Evolutionary conservation across 768 basidiomycete species (phyloP).

Genomic region (Asterophora parasitica): DNA sequence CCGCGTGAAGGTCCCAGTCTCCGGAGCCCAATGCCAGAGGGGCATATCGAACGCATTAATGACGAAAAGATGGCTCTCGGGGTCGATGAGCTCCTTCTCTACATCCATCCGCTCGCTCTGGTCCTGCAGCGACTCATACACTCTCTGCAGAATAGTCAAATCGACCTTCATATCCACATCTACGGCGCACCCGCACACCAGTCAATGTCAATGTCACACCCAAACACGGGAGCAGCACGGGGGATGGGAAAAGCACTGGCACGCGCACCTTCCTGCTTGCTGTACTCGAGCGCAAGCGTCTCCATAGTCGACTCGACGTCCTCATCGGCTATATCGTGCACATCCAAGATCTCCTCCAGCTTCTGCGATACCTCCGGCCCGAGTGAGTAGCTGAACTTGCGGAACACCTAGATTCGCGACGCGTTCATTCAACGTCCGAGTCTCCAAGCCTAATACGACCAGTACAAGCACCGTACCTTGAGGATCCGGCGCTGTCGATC

Average conservation of each 20-base stretch:
- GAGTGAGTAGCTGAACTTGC: slow-evolving; percentile 84
- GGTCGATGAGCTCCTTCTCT: slow-evolving; percentile 67
- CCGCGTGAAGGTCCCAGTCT: slow-evolving; percentile 87
- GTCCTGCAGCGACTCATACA: slow-evolving; percentile 71
- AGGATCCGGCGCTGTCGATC: slow-evolving; percentile 44
- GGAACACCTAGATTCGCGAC: slow-evolving; percentile 56
- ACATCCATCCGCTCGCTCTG: slow-evolving; percentile 46
- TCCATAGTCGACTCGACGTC: slow-evolving; percentile 75
- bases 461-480: slow-evolving; percentile 34
- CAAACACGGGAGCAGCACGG: neutral
- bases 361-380: slow-evolving; percentile 73
- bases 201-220: neutral
- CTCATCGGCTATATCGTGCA: slow-evolving; percentile 65
- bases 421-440: neutral
- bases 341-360: slow-evolving; percentile 64
- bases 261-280: slow-evolving; percentile 76
- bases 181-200: slow-evolving; percentile 22
- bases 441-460: neutral
- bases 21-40: slow-evolving; percentile 83
- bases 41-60: slow-evolving; percentile 97
- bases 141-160: slow-evolving; percentile 57
- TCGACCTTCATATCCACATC: slow-evolving; percentile 85
- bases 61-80: slow-evolving; percentile 76
- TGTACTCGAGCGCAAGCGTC: slow-evolving; percentile 80
- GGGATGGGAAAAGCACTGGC: neutral